Evolutionary conservation across 2,329 filamentous ascomycete genomes (phyloP).

Genomic region (Alternaria sp.): DNA sequence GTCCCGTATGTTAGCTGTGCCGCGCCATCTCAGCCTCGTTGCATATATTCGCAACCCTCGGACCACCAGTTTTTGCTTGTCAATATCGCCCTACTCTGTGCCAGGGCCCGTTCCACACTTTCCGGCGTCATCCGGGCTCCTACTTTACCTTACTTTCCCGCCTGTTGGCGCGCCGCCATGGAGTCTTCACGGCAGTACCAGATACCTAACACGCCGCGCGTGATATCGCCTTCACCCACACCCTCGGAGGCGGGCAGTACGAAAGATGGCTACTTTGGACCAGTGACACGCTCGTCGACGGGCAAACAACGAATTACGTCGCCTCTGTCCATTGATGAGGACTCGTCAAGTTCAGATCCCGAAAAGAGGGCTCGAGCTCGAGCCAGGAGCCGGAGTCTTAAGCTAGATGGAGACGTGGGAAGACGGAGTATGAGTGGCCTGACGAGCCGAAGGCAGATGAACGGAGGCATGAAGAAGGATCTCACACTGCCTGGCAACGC

Average conservation of each 20-base stretch:
- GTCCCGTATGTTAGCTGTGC: conserved; percentile 28
- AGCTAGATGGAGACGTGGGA: conserved; percentile 50
- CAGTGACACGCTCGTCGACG: conserved; percentile 78
- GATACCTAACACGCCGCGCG: conserved; percentile 80
- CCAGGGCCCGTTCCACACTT: conserved; percentile 52
- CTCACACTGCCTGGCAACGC: conserved; percentile 54
- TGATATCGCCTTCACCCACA: conserved; percentile 84
- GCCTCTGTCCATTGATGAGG: conserved; percentile 69
- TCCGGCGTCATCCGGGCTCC: conserved; percentile 66
- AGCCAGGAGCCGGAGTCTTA: conserved; percentile 70
- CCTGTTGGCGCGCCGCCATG: conserved; percentile 52
- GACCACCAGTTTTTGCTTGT: conserved; percentile 32
- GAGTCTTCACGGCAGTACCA: conserved; percentile 61
- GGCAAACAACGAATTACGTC: conserved; percentile 64
- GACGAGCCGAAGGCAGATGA: conserved; percentile 57
- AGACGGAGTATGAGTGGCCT: conserved; percentile 62
- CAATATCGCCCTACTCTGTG: conserved; percentile 39
- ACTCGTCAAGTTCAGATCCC: conserved; percentile 63
- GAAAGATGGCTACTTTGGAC: conserved; percentile 71
- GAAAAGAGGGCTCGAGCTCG: conserved; percentile 71
- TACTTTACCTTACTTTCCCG: conserved; percentile 66
- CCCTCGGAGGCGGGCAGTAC: conserved; percentile 58
- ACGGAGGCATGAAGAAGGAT: conserved; percentile 49
- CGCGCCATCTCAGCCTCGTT: conserved; percentile 30
- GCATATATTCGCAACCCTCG: conserved; percentile 18